These are phyloP conservation scores for Solanum chacoense DNA, from an alignment of 305 asterid genomes.

Conservation along the genomic window DNA sequence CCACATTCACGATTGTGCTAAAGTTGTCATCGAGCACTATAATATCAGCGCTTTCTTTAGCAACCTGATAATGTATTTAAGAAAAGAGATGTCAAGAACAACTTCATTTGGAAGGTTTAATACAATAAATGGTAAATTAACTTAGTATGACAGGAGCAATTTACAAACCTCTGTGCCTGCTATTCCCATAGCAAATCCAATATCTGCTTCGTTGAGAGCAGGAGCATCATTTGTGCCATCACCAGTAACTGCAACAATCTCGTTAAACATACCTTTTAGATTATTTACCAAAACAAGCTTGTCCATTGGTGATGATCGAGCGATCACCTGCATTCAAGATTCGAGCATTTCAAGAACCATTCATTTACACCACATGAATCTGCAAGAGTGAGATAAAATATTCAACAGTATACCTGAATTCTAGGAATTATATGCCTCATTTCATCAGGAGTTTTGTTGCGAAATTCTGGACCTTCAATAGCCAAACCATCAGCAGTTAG, in stretches of 20 bases:
- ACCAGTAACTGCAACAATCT: conserved; percentile 95
- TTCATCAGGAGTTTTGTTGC: conserved; percentile 34
- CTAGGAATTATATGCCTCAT: conserved; percentile 60
- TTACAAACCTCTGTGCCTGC: conserved; percentile 88
- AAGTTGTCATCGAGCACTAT: conserved; percentile 90
- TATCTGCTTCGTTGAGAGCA: conserved; percentile 90
- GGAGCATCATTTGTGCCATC: conserved; percentile 99
- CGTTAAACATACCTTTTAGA: conserved; percentile 44
- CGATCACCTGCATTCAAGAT: conserved; percentile 63
- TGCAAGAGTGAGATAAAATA: neutral
- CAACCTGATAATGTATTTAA: conserved; percentile 42
- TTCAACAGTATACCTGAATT: conserved; percentile 45
- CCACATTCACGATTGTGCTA: conserved; percentile 80
- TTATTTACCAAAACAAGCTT: conserved; percentile 69
- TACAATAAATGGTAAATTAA: neutral
- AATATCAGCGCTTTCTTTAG: conserved; percentile 93
- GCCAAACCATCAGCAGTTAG: conserved; percentile 60
- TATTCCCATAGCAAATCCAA: conserved; percentile 97
- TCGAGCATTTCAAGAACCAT: neutral
- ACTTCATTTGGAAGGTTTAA: neutral
- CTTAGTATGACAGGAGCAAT: neutral
- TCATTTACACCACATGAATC: neutral
- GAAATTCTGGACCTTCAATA: conserved; percentile 78
- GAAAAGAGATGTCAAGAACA: neutral
- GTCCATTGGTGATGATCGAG: conserved; percentile 87